Evolutionary conservation across 257 asterid genomes (phyloP), one percentile per base, ranked within the genome.

Genomic region (Nicotiana noctiflora): DNA sequence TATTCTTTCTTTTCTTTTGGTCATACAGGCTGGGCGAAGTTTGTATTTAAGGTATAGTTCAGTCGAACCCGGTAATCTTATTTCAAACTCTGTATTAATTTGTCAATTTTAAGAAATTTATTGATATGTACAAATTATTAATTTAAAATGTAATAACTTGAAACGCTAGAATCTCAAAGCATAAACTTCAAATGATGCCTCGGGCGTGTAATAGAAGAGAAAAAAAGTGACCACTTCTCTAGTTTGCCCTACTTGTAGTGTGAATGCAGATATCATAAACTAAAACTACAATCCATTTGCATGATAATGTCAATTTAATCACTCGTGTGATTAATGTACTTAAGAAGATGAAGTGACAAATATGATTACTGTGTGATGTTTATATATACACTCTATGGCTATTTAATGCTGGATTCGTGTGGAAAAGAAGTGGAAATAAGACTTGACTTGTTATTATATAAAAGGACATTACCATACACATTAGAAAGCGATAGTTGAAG

Each of bases 381-480:
- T 25, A 8, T 72, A 46, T 25, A 8, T 72, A 72, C 13, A 72
- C 23, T 46, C 25, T 46, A 72, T 72, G 15, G 61, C 29, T 72
- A 72, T 49, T 72, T 23, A 72, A 72, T 23, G 78, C 14, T 72
- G 34, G 23, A 72, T 72, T 72, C 78, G 78, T 72, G 78, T 49
- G 23, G 4, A 72, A 46, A 46, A 44, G 6, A 23, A 46, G 15
- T 3, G 61, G 12, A 72, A 72, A 14, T 49, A 49, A 72, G 60
- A 46, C 78, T 72, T 10, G 23, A 49, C 21, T 13, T 46, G 23
- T 72, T 72, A 72, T 72, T 72, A 72, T 3, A 72, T 23, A 72
- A 49, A 72, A 46, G 18, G 60, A 8, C 15, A 12, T 46, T 46
- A 59, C 27, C 49, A 46, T 23, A 14, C 4, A 46, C 32, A 46